These are phyloP conservation scores for Ilyonectria robusta DNA, from an alignment of 2,329 filamentous ascomycete genomes.

Conservation along the genomic window DNA sequence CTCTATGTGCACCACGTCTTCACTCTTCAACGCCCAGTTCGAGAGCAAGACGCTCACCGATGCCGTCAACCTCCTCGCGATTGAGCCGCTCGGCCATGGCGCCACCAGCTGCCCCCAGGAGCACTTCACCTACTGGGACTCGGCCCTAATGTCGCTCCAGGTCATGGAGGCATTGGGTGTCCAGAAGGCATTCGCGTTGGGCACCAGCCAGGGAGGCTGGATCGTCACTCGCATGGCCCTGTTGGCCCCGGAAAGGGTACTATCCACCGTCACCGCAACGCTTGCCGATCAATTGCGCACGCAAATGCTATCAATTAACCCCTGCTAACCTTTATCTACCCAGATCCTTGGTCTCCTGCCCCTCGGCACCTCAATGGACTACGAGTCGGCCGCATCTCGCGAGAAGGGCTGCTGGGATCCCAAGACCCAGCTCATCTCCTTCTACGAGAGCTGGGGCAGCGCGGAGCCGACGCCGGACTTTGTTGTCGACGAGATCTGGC, in stretches of 20 bases:
- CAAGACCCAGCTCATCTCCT: slow-evolving; percentile 56
- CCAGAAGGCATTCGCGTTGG: slow-evolving; percentile 63
- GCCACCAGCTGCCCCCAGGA: slow-evolving; percentile 58
- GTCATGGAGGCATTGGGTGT: slow-evolving; percentile 66
- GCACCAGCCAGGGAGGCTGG: slow-evolving; percentile 68
- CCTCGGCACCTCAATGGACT: slow-evolving; percentile 68
- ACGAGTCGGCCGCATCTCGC: slow-evolving; percentile 62
- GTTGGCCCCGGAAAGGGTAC: slow-evolving; percentile 62
- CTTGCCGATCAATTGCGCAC: neutral
- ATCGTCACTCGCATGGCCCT: slow-evolving; percentile 66
- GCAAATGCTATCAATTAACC: neutral
- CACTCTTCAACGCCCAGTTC: slow-evolving; percentile 63
- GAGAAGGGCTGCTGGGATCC: slow-evolving; percentile 66
- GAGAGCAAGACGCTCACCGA: slow-evolving; percentile 55
- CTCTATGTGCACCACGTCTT: slow-evolving; percentile 64
- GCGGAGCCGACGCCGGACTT: slow-evolving; percentile 60
- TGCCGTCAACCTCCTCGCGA: slow-evolving; percentile 64
- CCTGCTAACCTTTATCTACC: slow-evolving; percentile 26
- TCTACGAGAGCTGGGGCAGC: slow-evolving; percentile 60
- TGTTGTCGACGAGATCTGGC: slow-evolving; percentile 62
- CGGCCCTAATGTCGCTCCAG: slow-evolving; percentile 68
- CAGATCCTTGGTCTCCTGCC: slow-evolving; percentile 64
- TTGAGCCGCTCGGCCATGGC: slow-evolving; percentile 69
- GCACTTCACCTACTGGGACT: slow-evolving; percentile 70
- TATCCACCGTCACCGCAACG: slow-evolving; percentile 25